Base-by-base conservation (phyloP, 2,329 filamentous ascomycete genomes). In the Fusarium luffae region DNA sequence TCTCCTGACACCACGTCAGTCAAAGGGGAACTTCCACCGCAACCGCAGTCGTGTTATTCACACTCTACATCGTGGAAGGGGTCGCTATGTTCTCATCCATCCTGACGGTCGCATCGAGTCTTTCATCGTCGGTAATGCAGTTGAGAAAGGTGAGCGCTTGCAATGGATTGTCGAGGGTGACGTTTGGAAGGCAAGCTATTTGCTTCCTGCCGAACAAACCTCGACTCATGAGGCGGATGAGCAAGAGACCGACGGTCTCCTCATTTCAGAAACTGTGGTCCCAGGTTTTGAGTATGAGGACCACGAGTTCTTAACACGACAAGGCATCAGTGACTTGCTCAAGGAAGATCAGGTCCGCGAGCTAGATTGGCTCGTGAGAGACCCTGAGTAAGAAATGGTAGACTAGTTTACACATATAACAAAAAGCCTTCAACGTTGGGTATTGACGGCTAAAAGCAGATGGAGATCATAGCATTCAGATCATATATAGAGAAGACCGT, bases 81-180 rank as follows among this genome's bases (percentile, higher is more conserved):
- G 88, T 1, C 78, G 85, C 18, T 92, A 92, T 76, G 86, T 92
- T 3, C 73, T 92, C 3, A 85, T 92, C 32, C 88, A 91, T 68
- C 84, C 84, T 49, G 82, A 82, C 62, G 85, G 85, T 46, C 78
- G 83, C 18, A 77, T 92, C n/a, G 89, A 92, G 79, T 86, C 82
- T 9, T 92, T 90, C 70, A 77, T 89, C 5, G 90, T 92, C 2
- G 90, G 89, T 0, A 82, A 81, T 14, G 80, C 90, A 74, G 79
- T 91, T 7, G 81, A 79, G 6, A 77, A 74, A 1, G 90, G 89
- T 1, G 90, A 92, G 81, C 85, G 76, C 75, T 68, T 90, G 73
- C 88, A 91, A 76, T 92, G 90, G 90, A 82, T 91, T 63, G 89
- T 93, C 10, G 88, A 90, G 55, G 89, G 90, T 0, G 89, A 87